phyloP scores from a whole-genome alignment of 2,329 filamentous ascomycete genomes.

The Falciphora oryzae region DNA sequence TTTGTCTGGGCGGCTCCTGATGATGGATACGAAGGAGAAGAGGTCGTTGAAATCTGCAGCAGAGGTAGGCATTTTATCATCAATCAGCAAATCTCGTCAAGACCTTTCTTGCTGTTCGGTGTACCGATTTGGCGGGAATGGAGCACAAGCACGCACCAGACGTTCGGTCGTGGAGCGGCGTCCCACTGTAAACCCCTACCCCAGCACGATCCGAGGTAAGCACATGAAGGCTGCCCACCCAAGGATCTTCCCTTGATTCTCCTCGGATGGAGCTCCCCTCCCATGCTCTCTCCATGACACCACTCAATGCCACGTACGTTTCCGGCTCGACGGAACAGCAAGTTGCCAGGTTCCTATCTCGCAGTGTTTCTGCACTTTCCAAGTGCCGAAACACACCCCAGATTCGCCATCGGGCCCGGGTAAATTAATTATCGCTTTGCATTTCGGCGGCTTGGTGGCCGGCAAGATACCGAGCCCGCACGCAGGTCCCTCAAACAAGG shows the following conservation, averaged over 20 bases:
- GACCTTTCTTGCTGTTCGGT: too few relatives aligned
- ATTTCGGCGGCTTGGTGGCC: neutral
- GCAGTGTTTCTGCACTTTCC: neutral
- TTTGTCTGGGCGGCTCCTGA: neutral
- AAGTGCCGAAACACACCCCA: neutral
- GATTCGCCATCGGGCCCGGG: neutral
- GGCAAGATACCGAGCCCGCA: neutral
- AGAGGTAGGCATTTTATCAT: too few relatives aligned
- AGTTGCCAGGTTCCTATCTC: neutral
- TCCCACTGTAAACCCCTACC: neutral
- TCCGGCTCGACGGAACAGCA: too few relatives aligned
- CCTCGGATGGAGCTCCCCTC: neutral
- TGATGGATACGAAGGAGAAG: too few relatives aligned
- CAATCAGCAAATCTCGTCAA: too few relatives aligned
- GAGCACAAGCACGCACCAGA: neutral
- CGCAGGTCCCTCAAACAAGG: neutral
- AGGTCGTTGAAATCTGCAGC: too few relatives aligned
- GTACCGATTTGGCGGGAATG: too few relatives aligned
- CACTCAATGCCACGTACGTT: too few relatives aligned
- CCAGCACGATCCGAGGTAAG: neutral
- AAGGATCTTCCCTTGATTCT: too few relatives aligned
- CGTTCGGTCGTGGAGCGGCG: too few relatives aligned
- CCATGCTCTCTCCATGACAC: too few relatives aligned
- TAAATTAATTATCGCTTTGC: constrained; percentile 4
- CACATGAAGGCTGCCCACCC: neutral